Evolutionary conservation across 306 rosid genomes (phyloP), one percentile per base, ranked within the genome.

Genomic region (Vigna angularis): DNA sequence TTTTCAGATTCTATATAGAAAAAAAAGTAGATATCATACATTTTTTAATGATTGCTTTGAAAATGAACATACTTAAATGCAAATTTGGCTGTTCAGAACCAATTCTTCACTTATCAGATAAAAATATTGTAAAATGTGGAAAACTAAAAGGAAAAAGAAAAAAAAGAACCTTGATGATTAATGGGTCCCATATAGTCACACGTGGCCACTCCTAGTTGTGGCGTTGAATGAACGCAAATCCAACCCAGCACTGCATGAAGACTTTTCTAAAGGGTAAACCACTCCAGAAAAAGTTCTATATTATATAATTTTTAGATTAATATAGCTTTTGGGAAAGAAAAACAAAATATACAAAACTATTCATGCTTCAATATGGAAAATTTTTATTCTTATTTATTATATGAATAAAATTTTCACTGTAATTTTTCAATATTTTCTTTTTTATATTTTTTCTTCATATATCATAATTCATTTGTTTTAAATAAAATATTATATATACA

Each of bases 221-320:
- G 85, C 85, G 85, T 81, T 81, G 5, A 42, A 36, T 38, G 20
- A 49, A 81, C 85, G 84, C 80, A 48, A 50, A 16, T 71, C 36
- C 42, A 36, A 58, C 68, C 67, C 76, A 48, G 36, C 83, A 72
- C 13, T 18, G 30, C 1, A 0, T 65, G 5, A 64, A 28, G 1
- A 20, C 56, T 67, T 67, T 45, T 24, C 3, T 20, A 44, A 26
- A 38, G 15, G 16, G 4, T 36, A 52, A 17, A 26, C 24, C 4
- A n/a, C 55, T 30, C 34, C 34, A 30, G 5, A 34, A 34, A 34
- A 34, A 34, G 1, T 34, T 34, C 7, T 34, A 34, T 5, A 5
- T 34, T 34, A 30, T 30, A 30, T 30, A 30, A 30, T 30, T 34
- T 34, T 6, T 34, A 34, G 38, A 34, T 34, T 6, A 34, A 34